phyloP scores from a whole-genome alignment of 768 basidiomycete species.

The Russula emetica region DNA sequence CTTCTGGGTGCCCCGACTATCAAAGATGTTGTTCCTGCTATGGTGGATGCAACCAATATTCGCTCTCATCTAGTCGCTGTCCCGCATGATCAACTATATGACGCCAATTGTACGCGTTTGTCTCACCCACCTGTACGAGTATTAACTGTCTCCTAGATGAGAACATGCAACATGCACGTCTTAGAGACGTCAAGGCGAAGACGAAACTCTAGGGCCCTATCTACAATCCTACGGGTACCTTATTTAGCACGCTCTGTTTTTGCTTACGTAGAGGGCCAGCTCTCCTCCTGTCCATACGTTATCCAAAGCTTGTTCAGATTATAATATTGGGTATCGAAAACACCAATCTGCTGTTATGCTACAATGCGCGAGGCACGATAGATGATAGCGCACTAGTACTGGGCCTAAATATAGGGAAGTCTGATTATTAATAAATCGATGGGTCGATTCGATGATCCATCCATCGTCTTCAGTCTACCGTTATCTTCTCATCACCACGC shows the following conservation, averaged over 20 bases:
- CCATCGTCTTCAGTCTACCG: conserved; percentile 6
- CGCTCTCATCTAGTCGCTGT: conserved; percentile 60
- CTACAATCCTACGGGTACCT: background rate
- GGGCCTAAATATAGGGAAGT: background rate
- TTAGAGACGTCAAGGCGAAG: conserved; percentile 32
- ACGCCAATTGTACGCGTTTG: conserved; percentile 69
- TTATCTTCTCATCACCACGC: conserved; percentile 21
- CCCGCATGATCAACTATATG: conserved; percentile 71
- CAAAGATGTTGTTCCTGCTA: conserved; percentile 73
- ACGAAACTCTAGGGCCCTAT: conserved; percentile 14
- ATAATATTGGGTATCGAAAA: conserved; percentile 13
- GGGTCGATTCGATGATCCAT: background rate
- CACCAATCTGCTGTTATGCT: conserved; percentile 21
- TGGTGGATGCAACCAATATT: conserved; percentile 83
- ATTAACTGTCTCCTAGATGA: conserved; percentile 36
- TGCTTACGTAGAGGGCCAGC: background rate
- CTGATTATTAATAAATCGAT: background rate
- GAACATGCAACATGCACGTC: conserved; percentile 41
- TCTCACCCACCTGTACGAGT: background rate
- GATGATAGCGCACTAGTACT: conserved; percentile 4
- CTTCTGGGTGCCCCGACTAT: conserved; percentile 80
- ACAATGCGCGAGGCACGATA: conserved; percentile 12
- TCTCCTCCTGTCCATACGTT: background rate
- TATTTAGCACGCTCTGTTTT: background rate
- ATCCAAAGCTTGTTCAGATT: background rate